Conservation (phyloP, 768 basidiomycete species). For the Lactarius sp. region DNA sequence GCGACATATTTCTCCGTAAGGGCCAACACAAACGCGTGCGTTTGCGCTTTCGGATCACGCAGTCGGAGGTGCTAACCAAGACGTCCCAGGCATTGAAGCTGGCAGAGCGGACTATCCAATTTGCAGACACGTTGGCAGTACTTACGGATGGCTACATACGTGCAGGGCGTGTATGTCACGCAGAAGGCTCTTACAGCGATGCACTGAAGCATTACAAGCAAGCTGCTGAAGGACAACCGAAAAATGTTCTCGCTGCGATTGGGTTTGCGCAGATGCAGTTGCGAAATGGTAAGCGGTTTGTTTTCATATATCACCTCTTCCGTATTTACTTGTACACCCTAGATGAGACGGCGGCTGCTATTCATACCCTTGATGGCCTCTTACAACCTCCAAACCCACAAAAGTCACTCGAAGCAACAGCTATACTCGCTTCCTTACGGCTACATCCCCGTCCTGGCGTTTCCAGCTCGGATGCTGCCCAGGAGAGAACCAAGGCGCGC, state of each 20-base stretch:
- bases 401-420: constrained; percentile 75
- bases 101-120: constrained; percentile 91
- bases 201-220: constrained; percentile 67
- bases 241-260: constrained; percentile 73
- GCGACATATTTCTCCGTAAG: constrained; percentile 72
- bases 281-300: constrained; percentile 55
- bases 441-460: constrained; percentile 76
- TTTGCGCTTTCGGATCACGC: background rate
- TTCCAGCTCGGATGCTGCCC: constrained; percentile 62
- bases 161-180: constrained; percentile 76
- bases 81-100: constrained; percentile 73
- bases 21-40: constrained; percentile 56
- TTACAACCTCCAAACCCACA: constrained; percentile 61
- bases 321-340: constrained; percentile 3
- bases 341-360: constrained; percentile 83
- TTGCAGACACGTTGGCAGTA: constrained; percentile 80
- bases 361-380: constrained; percentile 77
- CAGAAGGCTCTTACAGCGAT: constrained; percentile 55
- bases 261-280: constrained; percentile 87
- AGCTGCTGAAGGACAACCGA: constrained; percentile 64
- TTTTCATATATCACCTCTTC: background rate
- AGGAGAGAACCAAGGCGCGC: constrained; percentile 70
- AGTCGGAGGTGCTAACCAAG: background rate
- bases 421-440: constrained; percentile 87
- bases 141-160: constrained; percentile 84